Percentiles rank a stretch among this genome's conserved stretches.
Conservation (phyloP, 2,329 filamentous ascomycete species). For the Clonostachys rosea region DNA sequence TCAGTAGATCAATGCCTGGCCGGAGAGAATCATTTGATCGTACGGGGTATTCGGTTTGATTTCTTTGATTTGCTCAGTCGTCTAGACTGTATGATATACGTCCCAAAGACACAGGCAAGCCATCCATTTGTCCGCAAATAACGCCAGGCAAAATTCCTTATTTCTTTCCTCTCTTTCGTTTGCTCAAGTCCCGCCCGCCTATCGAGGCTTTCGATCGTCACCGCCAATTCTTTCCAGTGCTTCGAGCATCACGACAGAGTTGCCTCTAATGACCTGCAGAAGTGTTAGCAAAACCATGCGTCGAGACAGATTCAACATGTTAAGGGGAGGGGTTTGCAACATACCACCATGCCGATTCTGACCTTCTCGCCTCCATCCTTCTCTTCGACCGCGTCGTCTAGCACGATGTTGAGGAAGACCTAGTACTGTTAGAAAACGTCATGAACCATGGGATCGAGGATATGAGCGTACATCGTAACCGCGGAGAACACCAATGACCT, state of each 20-base stretch:
- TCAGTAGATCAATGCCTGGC: neutral
- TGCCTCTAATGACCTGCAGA: constrained; percentile 82
- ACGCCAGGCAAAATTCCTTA: constrained; percentile 2
- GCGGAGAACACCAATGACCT: constrained; percentile 89
- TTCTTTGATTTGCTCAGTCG: no score
- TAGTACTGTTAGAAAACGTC: constrained; percentile 26
- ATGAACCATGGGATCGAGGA: neutral
- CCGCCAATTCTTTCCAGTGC: constrained; percentile 66
- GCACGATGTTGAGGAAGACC: constrained; percentile 97
- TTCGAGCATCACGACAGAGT: constrained; percentile 98
- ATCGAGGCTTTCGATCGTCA: constrained; percentile 38
- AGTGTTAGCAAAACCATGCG: constrained; percentile 13
- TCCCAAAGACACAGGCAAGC: neutral
- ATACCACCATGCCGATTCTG: constrained; percentile 85
- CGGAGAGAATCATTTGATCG: neutral
- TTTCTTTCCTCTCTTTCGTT: neutral
- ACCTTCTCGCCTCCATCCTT: constrained; percentile 89
- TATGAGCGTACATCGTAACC: constrained; percentile 80
- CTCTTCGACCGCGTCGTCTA: constrained; percentile 95
- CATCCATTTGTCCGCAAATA: constrained; percentile 1
- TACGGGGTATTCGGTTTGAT: neutral
- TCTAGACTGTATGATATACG: neutral
- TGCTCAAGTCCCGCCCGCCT: neutral
- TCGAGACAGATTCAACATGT: neutral
- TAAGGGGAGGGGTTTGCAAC: constrained; percentile 22